phyloP scores from a whole-genome alignment of 176 grass and related monocot species.

The Oryza punctata region DNA sequence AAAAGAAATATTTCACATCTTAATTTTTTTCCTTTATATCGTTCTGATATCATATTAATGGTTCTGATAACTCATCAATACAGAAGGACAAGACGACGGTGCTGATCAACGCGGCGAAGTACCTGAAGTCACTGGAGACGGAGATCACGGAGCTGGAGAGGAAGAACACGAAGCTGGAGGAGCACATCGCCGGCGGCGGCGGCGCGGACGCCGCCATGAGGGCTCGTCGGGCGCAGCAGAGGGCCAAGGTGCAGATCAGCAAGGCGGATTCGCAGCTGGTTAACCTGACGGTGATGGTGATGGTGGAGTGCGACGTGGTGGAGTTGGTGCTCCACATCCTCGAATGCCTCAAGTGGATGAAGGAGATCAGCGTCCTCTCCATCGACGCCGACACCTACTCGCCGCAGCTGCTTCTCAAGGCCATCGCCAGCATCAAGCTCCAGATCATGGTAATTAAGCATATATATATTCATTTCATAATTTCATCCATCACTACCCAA shows the following conservation, averaged over 20 bases:
- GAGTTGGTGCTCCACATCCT: conserved; percentile 77
- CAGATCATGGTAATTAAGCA: conserved; percentile 54
- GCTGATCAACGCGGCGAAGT: conserved; percentile 64
- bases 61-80: too few species aligned
- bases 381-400: conserved; percentile 80
- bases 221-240: conserved; percentile 9
- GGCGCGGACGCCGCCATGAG: neutral
- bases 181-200: conserved; percentile 30
- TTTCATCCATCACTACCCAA: too few species aligned
- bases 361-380: conserved; percentile 48
- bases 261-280: conserved; percentile 49
- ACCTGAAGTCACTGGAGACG: conserved; percentile 59
- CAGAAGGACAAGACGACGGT: conserved; percentile 97
- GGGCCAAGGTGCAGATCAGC: conserved; percentile 57
- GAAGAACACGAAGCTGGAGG: conserved; percentile 81
- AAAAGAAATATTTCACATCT: too few species aligned
- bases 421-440: conserved; percentile 75
- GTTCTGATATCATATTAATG: too few species aligned
- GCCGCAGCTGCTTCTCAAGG: conserved; percentile 63
- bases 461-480: too few species aligned
- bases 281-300: conserved; percentile 67
- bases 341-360: conserved; percentile 61
- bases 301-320: conserved; percentile 74
- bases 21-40: too few species aligned
- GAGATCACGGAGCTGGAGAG: conserved; percentile 77